These are phyloP conservation scores for Rhododendron williamsianum DNA, from an alignment of 148 eudicot species.

Conservation along the genomic window DNA sequence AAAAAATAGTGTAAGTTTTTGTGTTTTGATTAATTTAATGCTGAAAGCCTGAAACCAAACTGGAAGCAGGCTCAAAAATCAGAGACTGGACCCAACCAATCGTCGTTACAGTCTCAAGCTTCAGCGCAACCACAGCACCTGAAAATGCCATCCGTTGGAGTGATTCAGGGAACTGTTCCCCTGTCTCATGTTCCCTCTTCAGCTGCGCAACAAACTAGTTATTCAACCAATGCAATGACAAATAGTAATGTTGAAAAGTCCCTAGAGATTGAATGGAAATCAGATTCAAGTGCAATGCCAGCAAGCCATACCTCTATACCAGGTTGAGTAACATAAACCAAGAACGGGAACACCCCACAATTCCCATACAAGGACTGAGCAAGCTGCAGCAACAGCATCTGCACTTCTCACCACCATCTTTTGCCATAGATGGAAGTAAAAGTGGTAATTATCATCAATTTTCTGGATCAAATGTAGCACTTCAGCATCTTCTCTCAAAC, in stretches of 20 bases:
- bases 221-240: conserved; percentile 30
- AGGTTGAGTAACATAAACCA: conserved; percentile 22
- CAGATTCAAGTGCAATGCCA: conserved; percentile 50
- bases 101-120: conserved; percentile 39
- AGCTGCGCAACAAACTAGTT: conserved; percentile 25
- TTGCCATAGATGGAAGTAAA: conserved; percentile 55
- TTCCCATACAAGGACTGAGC: conserved; percentile 53
- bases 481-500: conserved; percentile 41
- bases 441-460: conserved; percentile 39
- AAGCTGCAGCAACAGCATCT: conserved; percentile 71
- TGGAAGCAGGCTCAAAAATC: conserved; percentile 32
- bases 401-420: conserved; percentile 65
- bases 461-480: conserved; percentile 42
- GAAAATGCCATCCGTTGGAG: conserved; percentile 32
- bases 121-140: conserved; percentile 34
- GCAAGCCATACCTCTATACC: conserved; percentile 38
- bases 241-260: conserved; percentile 35
- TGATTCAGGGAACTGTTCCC: conserved; percentile 33
- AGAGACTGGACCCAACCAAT: conserved; percentile 34
- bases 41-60: conserved; percentile 19
- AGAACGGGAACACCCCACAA: conserved; percentile 34
- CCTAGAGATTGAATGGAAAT: conserved; percentile 37
- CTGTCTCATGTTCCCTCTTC: conserved; percentile 26
- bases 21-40: conserved; percentile 2
- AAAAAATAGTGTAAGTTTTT: background rate